These are phyloP conservation scores for Penicillium sumatraense DNA, from an alignment of 2,329 filamentous ascomycete genomes.

Conservation along the genomic window DNA sequence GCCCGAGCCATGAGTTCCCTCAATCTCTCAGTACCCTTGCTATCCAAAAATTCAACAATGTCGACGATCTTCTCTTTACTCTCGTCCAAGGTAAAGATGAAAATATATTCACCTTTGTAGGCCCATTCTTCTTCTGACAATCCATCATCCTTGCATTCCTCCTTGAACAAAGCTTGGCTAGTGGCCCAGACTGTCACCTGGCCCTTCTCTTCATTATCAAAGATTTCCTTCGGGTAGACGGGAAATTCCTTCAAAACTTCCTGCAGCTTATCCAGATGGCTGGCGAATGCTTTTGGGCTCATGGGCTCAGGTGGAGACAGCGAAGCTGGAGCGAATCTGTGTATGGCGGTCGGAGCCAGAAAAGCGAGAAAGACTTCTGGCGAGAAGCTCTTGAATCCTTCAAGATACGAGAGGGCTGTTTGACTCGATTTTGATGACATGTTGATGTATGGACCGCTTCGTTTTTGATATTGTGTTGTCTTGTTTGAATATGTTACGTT, in stretches of 20 bases:
- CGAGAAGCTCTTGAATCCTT: slow-evolving; percentile 5
- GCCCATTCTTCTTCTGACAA: slow-evolving; percentile 4
- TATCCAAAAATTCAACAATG: slow-evolving; percentile 14
- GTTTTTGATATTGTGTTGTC: not conserved
- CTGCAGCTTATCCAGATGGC: not conserved
- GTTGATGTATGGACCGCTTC: not conserved
- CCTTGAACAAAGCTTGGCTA: not conserved
- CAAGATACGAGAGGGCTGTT: slow-evolving; percentile 7
- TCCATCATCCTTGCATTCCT: slow-evolving; percentile 3
- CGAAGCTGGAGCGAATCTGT: slow-evolving; percentile 14
- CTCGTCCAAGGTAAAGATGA: slow-evolving; percentile 17
- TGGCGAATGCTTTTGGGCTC: slow-evolving; percentile 1
- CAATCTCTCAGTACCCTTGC: slow-evolving; percentile 7
- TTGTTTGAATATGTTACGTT: not conserved
- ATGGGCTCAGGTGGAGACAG: not conserved
- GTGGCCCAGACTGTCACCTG: slow-evolving; percentile 18
- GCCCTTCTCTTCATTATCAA: slow-evolving; percentile 7
- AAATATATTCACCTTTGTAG: slow-evolving; percentile 12
- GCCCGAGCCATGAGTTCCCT: slow-evolving; percentile 12
- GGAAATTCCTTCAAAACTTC: slow-evolving; percentile 7
- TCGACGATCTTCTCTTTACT: slow-evolving; percentile 7
- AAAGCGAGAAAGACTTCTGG: slow-evolving; percentile 2
- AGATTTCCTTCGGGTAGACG: slow-evolving; percentile 9
- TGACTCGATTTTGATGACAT: slow-evolving; percentile 6
- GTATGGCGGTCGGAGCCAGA: slow-evolving; percentile 3